Evolutionary conservation across 2,329 filamentous ascomycete species (phyloP).

Genomic region (Neurospora crassa): DNA sequence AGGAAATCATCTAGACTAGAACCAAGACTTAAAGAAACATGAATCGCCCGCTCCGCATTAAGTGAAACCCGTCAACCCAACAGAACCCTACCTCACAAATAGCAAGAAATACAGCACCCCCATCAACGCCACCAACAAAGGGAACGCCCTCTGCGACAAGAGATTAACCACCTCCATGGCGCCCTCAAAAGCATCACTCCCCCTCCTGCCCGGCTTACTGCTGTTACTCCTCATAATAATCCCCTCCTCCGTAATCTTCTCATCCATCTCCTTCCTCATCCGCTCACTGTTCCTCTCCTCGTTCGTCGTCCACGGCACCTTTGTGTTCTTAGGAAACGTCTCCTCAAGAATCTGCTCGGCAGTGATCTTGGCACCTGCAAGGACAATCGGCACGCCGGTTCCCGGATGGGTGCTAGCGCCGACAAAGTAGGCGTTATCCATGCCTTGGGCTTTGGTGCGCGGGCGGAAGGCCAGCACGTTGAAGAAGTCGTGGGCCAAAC

Average conservation of each 20-base stretch:
- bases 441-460: slow-evolving; percentile 40
- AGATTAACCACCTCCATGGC: neutral
- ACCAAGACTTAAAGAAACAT: neutral
- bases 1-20: neutral
- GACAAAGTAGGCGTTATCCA: slow-evolving; percentile 56
- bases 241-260: neutral
- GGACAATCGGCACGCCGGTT: slow-evolving; percentile 64
- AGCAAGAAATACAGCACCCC: neutral
- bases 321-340: slow-evolving; percentile 3
- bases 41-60: neutral
- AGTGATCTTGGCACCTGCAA: slow-evolving; percentile 57
- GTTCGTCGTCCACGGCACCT: neutral
- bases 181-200: neutral
- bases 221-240: neutral
- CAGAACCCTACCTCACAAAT: neutral
- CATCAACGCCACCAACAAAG: neutral
- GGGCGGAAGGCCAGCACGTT: slow-evolving; percentile 61
- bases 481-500: slow-evolving; percentile 63
- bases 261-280: neutral
- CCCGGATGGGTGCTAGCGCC: slow-evolving; percentile 68
- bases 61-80: neutral
- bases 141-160: neutral
- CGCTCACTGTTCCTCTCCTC: neutral
- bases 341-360: slow-evolving; percentile 26
- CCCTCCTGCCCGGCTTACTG: neutral